Conservation (phyloP, 2,329 filamentous ascomycete genomes). For the Neoscytalidium dimidiatum region DNA sequence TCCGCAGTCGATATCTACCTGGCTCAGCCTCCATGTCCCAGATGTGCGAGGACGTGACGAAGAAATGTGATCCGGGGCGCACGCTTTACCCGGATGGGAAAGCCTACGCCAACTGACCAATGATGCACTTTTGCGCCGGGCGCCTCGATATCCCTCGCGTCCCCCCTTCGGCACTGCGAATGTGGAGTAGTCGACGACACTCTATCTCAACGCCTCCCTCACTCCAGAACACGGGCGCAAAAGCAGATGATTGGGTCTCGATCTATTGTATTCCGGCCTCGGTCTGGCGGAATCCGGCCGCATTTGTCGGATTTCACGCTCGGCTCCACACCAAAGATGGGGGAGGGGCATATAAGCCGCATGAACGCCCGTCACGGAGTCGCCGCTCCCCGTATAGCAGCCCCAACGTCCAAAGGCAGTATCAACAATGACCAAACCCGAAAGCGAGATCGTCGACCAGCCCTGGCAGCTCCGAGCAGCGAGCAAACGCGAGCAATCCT, state of each 20-base stretch:
- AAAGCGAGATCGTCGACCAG: background rate
- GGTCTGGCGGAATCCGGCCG: background rate
- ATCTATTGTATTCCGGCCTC: background rate
- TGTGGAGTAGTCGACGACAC: background rate
- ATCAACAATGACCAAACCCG: background rate
- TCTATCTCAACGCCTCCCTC: background rate
- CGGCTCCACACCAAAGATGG: background rate
- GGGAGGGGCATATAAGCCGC: background rate
- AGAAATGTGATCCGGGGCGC: background rate
- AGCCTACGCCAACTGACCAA: background rate
- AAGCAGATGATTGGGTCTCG: background rate
- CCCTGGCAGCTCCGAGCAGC: conserved; percentile 4
- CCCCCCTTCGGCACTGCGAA: background rate
- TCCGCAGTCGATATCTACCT: background rate
- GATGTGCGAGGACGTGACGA: background rate
- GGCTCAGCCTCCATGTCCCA: background rate
- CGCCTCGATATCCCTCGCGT: background rate
- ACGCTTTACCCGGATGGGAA: background rate
- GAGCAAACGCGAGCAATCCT: background rate
- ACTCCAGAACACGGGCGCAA: background rate
- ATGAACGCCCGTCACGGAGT: too few relatives aligned
- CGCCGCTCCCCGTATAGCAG: background rate
- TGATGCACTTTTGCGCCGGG: conserved; percentile 3
- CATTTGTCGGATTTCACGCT: background rate
- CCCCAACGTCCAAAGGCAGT: background rate